These are phyloP conservation scores for Epichloe sibirici DNA, from an alignment of 2,329 filamentous ascomycete species.

Conservation along the genomic window DNA sequence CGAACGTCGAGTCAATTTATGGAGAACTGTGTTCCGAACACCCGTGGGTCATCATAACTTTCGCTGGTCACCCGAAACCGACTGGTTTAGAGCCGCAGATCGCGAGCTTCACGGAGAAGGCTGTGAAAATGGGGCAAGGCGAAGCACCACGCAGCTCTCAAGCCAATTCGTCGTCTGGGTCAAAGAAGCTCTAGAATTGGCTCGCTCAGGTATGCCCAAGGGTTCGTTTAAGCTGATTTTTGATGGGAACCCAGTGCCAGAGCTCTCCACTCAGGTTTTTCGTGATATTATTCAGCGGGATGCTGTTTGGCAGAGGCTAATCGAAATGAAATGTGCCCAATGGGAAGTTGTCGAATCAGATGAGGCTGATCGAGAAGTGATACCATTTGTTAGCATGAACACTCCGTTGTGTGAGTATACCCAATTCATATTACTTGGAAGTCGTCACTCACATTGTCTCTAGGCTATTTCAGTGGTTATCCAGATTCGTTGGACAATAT, in stretches of 20 bases:
- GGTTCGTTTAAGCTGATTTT: not conserved
- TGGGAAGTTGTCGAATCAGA: not conserved
- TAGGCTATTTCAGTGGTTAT: not conserved
- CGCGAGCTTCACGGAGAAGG: not conserved
- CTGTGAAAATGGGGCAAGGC: not conserved
- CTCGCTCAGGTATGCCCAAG: not conserved
- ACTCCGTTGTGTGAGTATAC: too few species aligned
- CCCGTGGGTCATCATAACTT: not conserved
- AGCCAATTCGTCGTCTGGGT: not conserved
- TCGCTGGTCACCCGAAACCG: not conserved
- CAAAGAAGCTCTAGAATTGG: not conserved
- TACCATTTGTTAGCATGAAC: not conserved
- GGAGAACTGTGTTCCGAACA: not conserved
- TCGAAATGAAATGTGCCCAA: not conserved
- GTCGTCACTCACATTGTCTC: not conserved
- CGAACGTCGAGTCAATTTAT: not conserved
- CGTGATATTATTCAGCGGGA: not conserved
- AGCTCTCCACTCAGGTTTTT: not conserved
- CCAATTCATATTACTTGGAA: too few species aligned
- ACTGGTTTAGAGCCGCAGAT: not conserved
- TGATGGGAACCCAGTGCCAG: not conserved
- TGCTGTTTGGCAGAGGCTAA: not conserved
- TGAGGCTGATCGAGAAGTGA: not conserved
- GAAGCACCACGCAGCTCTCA: not conserved
- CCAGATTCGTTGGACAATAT: not conserved